A percentile compares a stretch with the other conserved stretches of the same genome.
These are phyloP conservation scores for Trichoderma endophyticum DNA, from an alignment of 2,329 filamentous ascomycete species.

Conservation along the genomic window DNA sequence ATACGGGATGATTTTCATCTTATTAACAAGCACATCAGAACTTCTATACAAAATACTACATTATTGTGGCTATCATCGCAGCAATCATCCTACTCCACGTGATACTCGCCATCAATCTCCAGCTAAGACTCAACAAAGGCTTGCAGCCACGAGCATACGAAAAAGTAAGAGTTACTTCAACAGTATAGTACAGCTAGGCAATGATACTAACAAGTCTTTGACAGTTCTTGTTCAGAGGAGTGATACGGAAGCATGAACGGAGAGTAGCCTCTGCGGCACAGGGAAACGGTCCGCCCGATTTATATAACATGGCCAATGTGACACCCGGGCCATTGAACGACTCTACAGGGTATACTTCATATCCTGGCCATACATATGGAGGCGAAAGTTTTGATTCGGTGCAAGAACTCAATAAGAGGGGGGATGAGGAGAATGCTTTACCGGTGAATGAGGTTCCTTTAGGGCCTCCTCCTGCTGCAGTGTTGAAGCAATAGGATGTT, in stretches of 20 bases:
- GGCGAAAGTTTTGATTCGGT: slow-evolving; percentile 53
- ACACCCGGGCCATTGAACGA: slow-evolving; percentile 58
- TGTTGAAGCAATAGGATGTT: neutral
- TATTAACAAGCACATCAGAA: slow-evolving; percentile 40
- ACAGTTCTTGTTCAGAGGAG: slow-evolving; percentile 52
- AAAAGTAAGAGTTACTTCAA: slow-evolving; percentile 47
- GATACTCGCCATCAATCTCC: slow-evolving; percentile 63
- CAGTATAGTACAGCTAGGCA: neutral
- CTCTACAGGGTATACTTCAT: slow-evolving; percentile 54
- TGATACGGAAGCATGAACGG: slow-evolving; percentile 13
- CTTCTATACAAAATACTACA: neutral
- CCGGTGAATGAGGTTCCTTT: slow-evolving; percentile 41
- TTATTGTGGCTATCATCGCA: slow-evolving; percentile 65
- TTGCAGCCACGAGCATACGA: slow-evolving; percentile 67
- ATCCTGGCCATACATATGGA: slow-evolving; percentile 47
- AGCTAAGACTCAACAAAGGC: slow-evolving; percentile 62
- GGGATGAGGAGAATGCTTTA: slow-evolving; percentile 26
- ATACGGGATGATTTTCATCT: accelerated
- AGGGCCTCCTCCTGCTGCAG: slow-evolving; percentile 45
- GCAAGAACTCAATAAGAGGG: slow-evolving; percentile 30
- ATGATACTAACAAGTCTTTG: neutral
- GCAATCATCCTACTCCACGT: slow-evolving; percentile 52
- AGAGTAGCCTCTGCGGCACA: slow-evolving; percentile 25
- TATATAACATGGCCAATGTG: slow-evolving; percentile 40
- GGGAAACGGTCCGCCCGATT: slow-evolving; percentile 18